Conservation (phyloP, 2,329 filamentous ascomycete species). For the Penicillium freii region DNA sequence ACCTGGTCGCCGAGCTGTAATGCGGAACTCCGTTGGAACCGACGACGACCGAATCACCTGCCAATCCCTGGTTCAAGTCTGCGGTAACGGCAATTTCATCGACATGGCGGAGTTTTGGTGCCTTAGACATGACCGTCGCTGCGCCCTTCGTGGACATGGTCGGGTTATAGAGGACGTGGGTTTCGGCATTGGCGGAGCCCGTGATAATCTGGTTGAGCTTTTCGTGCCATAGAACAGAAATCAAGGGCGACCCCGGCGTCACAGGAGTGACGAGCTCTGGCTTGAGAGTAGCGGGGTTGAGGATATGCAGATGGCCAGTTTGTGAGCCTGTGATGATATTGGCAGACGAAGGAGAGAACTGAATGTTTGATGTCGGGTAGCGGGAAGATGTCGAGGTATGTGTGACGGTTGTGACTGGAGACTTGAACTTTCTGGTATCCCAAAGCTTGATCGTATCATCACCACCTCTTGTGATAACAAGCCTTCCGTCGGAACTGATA, state of each 20-base stretch:
- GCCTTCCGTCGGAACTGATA: conserved; percentile 83
- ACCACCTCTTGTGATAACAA: conserved; percentile 86
- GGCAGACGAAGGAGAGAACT: conserved; percentile 79
- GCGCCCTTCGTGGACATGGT: conserved; percentile 77
- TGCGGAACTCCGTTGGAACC: conserved; percentile 71
- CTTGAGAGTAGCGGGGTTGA: conserved; percentile 87
- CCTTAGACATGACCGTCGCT: conserved; percentile 84
- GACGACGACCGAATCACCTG: conserved; percentile 75
- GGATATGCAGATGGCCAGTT: conserved; percentile 81
- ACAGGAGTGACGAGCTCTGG: conserved; percentile 83
- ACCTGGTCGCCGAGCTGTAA: conserved; percentile 62
- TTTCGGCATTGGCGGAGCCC: conserved; percentile 86
- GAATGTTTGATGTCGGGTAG: conserved; percentile 81
- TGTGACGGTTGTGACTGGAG: conserved; percentile 73
- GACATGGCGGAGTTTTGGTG: conserved; percentile 90
- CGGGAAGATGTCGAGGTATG: conserved; percentile 81
- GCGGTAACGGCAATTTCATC: conserved; percentile 93
- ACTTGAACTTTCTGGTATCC: conserved; percentile 95
- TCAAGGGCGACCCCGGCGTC: conserved; percentile 78
- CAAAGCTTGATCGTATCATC: conserved; percentile 93
- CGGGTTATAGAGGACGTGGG: conserved; percentile 87
- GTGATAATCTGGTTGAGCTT: conserved; percentile 96
- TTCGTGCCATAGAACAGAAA: conserved; percentile 85
- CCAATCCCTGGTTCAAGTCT: conserved; percentile 76
- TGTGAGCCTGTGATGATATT: conserved; percentile 87